Percentiles rank a stretch among this genome's conserved stretches.
phyloP scores from a whole-genome alignment of 2,329 filamentous ascomycete genomes.

The Conoideocrella luteorostrata region DNA sequence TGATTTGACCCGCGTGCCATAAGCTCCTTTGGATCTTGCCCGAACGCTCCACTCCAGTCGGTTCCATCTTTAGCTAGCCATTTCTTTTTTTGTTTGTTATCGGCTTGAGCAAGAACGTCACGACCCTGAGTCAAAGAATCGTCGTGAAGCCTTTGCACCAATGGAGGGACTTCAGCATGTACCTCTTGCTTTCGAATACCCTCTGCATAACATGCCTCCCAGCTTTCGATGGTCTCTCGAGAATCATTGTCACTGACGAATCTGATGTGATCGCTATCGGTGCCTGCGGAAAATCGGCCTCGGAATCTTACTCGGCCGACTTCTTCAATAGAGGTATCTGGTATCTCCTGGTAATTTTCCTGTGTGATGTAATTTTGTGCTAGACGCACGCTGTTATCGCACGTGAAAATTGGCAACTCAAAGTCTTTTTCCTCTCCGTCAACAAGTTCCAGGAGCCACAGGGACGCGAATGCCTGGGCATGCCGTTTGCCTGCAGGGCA shows the following conservation, averaged over 20 bases:
- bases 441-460: conserved; percentile 81
- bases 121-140: conserved; percentile 71
- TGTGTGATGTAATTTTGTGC: conserved; percentile 91
- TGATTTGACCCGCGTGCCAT: conserved; percentile 27
- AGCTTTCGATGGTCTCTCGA: conserved; percentile 88
- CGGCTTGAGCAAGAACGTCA: conserved; percentile 69
- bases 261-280: conserved; percentile 74
- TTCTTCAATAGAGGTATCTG: conserved; percentile 71
- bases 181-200: conserved; percentile 72
- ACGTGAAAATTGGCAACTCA: conserved; percentile 87
- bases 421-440: conserved; percentile 74
- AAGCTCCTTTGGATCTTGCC: conserved; percentile 59
- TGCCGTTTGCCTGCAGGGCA: conserved; percentile 62
- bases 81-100: conserved; percentile 64
- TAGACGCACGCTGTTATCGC: conserved; percentile 65
- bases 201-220: conserved; percentile 86
- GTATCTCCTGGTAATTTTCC: conserved; percentile 61
- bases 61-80: conserved; percentile 77
- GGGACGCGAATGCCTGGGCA: conserved; percentile 66
- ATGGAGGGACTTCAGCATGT: conserved; percentile 63
- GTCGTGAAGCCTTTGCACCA: conserved; percentile 72
- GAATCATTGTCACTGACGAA: conserved; percentile 85
- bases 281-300: conserved; percentile 81
- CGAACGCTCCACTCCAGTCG: conserved; percentile 85
- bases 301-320: conserved; percentile 76